Base-by-base conservation (phyloP, 441 rosid genomes). In the Daphne laureola region DNA sequence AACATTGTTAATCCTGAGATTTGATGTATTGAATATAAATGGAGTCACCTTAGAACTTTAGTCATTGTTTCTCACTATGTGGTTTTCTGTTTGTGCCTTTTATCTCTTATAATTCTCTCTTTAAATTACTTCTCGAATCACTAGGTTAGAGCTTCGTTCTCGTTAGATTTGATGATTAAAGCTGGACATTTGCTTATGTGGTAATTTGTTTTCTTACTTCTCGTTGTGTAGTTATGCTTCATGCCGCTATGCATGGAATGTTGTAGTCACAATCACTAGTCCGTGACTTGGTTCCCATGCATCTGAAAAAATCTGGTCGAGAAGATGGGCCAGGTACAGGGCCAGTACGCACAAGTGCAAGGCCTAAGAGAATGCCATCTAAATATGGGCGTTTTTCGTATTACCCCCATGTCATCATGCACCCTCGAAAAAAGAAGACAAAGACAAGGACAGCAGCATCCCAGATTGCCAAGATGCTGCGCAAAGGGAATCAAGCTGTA, bases 301-400 rank as follows among this genome's bases (percentile, higher is more conserved):
- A 90, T 87, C 53, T 97, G 5, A 85, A 83, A 71, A 81, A 82
- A 71, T 74, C 96, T 48, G 72, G 81, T 69, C 86, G 78, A 74
- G 97, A 91, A 74, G 95, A 87, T 78, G 97, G 84, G 68, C 73
- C 95, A 65, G 85, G 60, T 66, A 47, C 84, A 17, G 63, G 86
- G 87, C 95, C 98, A 47, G 84, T 93, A 41, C 95, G 99, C 46
- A 80, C 90, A 16, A 93, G 99, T 48, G 90, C 80, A 67, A 90
- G 99, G 82, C 90, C 86, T 67, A 81, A 86, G 82, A 80, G 93
- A 64, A 82, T 95, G 71, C 97, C 99, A 15, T 87, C 80, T 71
- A 38, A 64, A 45, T 84, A 64, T 61, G 76, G 75, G 61, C 88
- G 95, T 26, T 85, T 68, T 67, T 58, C 75, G 60, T 90, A 85